Evolutionary conservation across 2,329 filamentous ascomycete genomes (phyloP), one percentile per base, ranked within the genome.

Genomic region (Fusarium compactum): DNA sequence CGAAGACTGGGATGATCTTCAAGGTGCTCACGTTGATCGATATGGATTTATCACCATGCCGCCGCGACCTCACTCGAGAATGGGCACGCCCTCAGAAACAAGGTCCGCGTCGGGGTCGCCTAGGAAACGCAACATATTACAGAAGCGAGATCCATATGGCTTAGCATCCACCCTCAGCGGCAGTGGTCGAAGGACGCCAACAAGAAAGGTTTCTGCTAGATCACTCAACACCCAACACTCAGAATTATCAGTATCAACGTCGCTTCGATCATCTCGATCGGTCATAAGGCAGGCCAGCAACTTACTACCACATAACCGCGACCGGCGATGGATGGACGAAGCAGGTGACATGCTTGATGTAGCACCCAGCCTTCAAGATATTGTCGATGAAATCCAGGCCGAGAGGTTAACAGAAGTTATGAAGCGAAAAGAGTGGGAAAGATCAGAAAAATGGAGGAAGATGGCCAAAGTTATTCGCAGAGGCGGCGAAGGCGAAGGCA

Each of bases 1-100:
- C 22, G 90, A 92, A 76, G 89, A 92, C 74, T 91, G 89, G 89
- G 86, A 91, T 73, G 87, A 91, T 70, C 81, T 92, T 4, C 81
- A 89, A 56, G 87, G 85, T 32, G 83, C 81, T 52, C 86, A 89
- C 76, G 86, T 92, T 67, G 90, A 92, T 79, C 85, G 90, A 75
- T 92, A 91, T 75, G 90, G 90, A 65, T 92, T 92, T 80, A 92
- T 92, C 73, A 85, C 78, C 55, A 76, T 81, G 45, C 83, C 81
- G 24, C 82, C 82, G 18, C 82, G 81, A 38, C 81, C 81, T 18
- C 77, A 77, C 10, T 82, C 85, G 22, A 80, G 82, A 32, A 77
- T 81, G 25, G 80, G 78, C 65, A 82, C 82, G 4, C 78, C 83
- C 8, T 80, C 78, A 29, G 82, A 83, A 58, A 75, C 80, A 25